Evolutionary conservation across 257 asterid species (phyloP), one percentile per base, ranked within the genome.

Genomic region (Fraxinus cuspidata): DNA sequence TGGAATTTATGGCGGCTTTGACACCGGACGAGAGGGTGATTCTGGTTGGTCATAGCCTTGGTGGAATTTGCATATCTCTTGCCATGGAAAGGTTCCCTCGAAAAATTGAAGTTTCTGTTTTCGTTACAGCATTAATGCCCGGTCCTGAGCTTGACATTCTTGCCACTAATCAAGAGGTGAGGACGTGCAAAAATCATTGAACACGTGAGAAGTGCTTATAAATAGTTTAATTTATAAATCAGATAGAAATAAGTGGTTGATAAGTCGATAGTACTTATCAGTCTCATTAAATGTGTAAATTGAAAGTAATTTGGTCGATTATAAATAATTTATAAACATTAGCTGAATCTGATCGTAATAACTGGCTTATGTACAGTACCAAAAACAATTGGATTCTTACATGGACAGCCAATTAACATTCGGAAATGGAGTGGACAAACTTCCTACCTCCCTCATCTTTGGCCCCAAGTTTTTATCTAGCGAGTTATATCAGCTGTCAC

Each of bases 71-170:
- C 32, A 58, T 89, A 4, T 73, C 87, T 28, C 76, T 79, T 2
- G 87, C 85, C 16, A 84, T 85, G 87, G 91, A 87, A 58, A 85
- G 58, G 19, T 86, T 78, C 64, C 81, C 88, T 11, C 28, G 70
- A 2, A 83, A 85, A 38, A 74, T 84, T 70, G 71, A 44, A 69
- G 79, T 77, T 29, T 89, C 89, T 34, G 87, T 85, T 35, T 83
- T 78, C 28, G 79, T 85, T 38, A 2, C 87, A 0, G 88, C 87
- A 5, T 63, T 82, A 13, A 82, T 77, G 87, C 86, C 82, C 1
- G 84, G 85, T 7, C 92, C 88, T 32, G 32, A 71, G 23, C 75
- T 77, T 42, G 7, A 37, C n/a, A 12, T 78, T 63, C 23, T 21
- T 18, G 9, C 75, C 35, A 15, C 63, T 5, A 3, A 12, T 9